Evolutionary conservation across 2,329 filamentous ascomycete genomes (phyloP).

Genomic region (Colletotrichum godetiae): DNA sequence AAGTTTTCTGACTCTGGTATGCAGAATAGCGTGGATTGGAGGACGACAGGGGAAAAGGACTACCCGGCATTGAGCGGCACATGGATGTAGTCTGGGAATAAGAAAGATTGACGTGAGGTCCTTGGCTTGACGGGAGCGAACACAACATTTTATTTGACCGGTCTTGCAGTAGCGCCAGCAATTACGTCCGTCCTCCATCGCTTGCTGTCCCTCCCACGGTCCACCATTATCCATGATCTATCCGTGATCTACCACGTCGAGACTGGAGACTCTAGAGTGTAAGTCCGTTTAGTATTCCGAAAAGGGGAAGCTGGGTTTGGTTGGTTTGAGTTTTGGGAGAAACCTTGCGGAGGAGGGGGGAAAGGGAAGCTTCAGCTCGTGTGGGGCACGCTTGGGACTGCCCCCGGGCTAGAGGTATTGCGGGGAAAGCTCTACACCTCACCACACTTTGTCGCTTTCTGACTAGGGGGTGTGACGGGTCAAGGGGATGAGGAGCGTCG

Average conservation of each 20-base stretch:
- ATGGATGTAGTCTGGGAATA: not conserved
- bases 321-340: not conserved
- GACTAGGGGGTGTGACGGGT: not conserved
- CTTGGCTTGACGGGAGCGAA: not conserved
- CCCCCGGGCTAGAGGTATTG: not conserved
- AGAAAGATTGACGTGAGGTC: not conserved
- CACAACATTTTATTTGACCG: not conserved
- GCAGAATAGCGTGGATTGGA: not conserved
- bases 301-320: not conserved
- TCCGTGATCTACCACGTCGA: not conserved
- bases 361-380: constrained; percentile 24
- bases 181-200: not conserved
- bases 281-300: not conserved
- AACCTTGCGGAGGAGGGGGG: no score
- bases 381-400: not conserved
- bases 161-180: constrained; percentile 1
- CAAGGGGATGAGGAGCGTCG: constrained; percentile 26
- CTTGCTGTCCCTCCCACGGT: not conserved
- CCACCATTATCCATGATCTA: no score
- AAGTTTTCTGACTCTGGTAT: not conserved
- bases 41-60: not conserved
- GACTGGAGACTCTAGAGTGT: not conserved
- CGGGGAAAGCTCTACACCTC: constrained; percentile 17
- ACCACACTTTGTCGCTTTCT: no score
- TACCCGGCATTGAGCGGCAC: not conserved